Evolutionary conservation across 2,329 filamentous ascomycete species (phyloP).

Genomic region (Immersiporthe knoxdaviesiana): DNA sequence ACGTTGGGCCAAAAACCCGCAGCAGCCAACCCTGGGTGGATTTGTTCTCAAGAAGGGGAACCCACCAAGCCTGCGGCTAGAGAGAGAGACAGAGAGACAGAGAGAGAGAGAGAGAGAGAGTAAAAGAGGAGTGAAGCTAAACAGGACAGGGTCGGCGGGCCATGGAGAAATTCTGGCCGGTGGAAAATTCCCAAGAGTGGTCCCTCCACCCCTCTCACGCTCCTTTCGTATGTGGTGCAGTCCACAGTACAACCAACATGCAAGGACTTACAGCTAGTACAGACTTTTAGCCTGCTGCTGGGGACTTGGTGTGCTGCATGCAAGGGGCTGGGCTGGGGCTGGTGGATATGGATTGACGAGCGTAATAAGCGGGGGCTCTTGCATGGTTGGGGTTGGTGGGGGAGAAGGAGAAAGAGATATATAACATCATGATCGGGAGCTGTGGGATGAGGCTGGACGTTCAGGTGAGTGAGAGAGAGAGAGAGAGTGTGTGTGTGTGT

Average conservation of each 20-base stretch:
- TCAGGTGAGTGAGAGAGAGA: no score
- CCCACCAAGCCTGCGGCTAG: not conserved
- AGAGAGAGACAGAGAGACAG: no score
- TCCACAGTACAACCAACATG: no score
- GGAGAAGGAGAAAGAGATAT: not conserved
- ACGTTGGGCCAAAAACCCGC: not conserved
- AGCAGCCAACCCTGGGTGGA: not conserved
- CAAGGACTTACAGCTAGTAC: no score
- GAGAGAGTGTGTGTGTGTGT: not conserved
- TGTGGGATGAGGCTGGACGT: not conserved
- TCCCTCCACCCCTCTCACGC: not conserved
- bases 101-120: no score
- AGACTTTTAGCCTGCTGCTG: not conserved
- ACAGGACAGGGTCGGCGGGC: not conserved
- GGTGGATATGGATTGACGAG: not conserved
- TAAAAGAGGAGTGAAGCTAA: not conserved
- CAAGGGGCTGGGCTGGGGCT: no score
- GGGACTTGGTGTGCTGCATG: not conserved
- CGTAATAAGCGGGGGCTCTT: not conserved
- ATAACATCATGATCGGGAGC: not conserved
- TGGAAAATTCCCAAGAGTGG: not conserved
- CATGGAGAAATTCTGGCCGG: slow-evolving; percentile 11
- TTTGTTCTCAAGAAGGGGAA: not conserved
- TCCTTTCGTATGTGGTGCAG: no score
- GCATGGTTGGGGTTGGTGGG: not conserved